Evolutionary conservation across 345 rosid genomes (phyloP).

Genomic region (Gossypium bickii): DNA sequence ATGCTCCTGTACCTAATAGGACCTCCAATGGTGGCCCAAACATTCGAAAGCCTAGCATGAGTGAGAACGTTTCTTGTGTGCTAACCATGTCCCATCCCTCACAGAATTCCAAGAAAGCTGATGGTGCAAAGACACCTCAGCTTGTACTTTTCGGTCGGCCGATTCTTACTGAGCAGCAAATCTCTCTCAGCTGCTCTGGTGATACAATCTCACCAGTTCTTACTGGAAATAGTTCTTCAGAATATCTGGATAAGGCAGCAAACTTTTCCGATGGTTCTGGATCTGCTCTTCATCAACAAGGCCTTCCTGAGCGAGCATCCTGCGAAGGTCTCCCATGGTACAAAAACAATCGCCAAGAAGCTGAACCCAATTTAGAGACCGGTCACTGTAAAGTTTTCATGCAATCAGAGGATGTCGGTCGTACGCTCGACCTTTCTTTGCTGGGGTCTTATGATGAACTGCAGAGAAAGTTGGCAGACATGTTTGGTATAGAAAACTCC

Average conservation of each 20-base stretch:
- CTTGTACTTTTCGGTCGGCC: constrained; percentile 60
- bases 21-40: constrained; percentile 24
- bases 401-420: constrained; percentile 86
- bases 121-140: constrained; percentile 39
- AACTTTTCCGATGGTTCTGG: constrained; percentile 28
- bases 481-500: constrained; percentile 42
- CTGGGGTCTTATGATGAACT: constrained; percentile 74
- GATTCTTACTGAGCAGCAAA: constrained; percentile 61
- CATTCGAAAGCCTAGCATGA: constrained; percentile 35
- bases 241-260: constrained; percentile 23
- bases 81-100: constrained; percentile 42
- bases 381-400: constrained; percentile 90
- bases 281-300: constrained; percentile 32
- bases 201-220: constrained; percentile 35
- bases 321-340: constrained; percentile 34
- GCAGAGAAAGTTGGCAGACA: background rate
- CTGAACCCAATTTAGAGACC: constrained; percentile 39
- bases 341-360: constrained; percentile 31
- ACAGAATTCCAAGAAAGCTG: constrained; percentile 33
- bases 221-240: constrained; percentile 26
- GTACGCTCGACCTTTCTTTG: constrained; percentile 72
- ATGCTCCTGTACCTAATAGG: constrained; percentile 29
- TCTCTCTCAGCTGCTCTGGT: constrained; percentile 35
- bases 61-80: constrained; percentile 40
- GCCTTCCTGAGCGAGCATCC: constrained; percentile 28